Conservation (phyloP, 129 eudicot species). For the Oenanthe sinensis region DNA sequence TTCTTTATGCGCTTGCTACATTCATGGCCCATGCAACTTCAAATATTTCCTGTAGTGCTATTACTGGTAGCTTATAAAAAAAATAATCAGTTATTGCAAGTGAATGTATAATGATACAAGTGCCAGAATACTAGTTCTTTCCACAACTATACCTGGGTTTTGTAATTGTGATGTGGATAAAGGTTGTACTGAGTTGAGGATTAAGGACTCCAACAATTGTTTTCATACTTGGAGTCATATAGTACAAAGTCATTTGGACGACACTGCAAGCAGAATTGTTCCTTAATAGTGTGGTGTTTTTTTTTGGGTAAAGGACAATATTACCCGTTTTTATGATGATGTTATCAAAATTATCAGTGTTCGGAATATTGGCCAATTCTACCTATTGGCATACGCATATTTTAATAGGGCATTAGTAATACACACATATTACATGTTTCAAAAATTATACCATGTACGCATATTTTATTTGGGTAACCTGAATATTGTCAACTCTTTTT, state of each 20-base stretch:
- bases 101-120: neutral
- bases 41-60: neutral
- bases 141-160: neutral
- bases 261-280: neutral
- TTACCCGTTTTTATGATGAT: constrained; percentile 8
- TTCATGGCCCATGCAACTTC: neutral
- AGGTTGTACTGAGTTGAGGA: neutral
- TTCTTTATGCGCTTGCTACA: neutral
- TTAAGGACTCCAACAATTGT: neutral
- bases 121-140: neutral
- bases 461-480: too few species aligned
- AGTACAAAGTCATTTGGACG: neutral
- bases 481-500: too few species aligned
- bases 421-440: too few species aligned
- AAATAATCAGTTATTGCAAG: neutral
- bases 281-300: too few species aligned
- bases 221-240: neutral
- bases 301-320: too few species aligned
- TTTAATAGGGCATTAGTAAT: too few species aligned
- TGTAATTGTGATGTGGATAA: neutral
- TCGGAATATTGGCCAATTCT: too few species aligned
- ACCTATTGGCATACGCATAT: too few species aligned
- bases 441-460: too few species aligned
- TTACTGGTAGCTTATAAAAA: neutral
- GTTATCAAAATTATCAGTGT: constrained; percentile 6